Percentiles rank a stretch among this genome's conserved stretches.
These are phyloP conservation scores for Neostapfia colusana DNA, from an alignment of 176 grass and related monocot species.

Conservation along the genomic window DNA sequence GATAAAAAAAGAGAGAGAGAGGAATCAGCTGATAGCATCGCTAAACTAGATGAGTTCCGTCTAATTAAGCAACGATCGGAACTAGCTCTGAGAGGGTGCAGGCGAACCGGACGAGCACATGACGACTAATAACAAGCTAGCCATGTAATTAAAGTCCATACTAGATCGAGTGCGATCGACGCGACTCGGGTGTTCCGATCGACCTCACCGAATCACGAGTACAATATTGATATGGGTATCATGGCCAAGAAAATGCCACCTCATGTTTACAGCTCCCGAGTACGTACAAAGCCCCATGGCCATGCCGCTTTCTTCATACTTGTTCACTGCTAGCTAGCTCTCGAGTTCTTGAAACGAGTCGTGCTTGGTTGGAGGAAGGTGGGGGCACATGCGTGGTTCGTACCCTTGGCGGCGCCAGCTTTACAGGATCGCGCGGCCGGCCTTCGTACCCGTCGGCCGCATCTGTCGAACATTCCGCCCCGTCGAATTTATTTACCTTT, in stretches of 20 bases:
- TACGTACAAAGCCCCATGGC: not conserved
- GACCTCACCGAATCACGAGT: not conserved
- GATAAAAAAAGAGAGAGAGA: too few relatives aligned
- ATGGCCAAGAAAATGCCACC: too few relatives aligned
- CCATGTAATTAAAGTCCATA: constrained; percentile 5
- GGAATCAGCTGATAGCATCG: too few relatives aligned
- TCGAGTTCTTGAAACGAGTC: constrained; percentile 35
- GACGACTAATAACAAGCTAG: too few relatives aligned
- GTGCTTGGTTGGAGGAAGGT: constrained; percentile 24
- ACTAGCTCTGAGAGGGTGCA: not conserved
- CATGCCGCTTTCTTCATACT: not conserved
- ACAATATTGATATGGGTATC: not conserved
- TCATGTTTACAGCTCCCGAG: too few relatives aligned
- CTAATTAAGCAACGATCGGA: constrained; percentile 16
- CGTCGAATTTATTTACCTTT: too few relatives aligned
- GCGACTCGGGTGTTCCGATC: not conserved
- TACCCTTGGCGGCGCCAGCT: constrained; percentile 5
- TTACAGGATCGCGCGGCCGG: constrained; percentile 29
- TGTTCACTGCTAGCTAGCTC: constrained; percentile 22
- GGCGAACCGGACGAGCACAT: too few relatives aligned
- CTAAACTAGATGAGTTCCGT: not conserved
- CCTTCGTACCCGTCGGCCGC: not conserved
- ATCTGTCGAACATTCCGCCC: not conserved
- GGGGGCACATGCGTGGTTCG: constrained; percentile 17
- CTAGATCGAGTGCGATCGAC: constrained; percentile 28